Evolutionary conservation across 139 green algal species (phyloP), one percentile per base, ranked within the genome.

Genomic region (Chlamydomonas asymmetrica): DNA sequence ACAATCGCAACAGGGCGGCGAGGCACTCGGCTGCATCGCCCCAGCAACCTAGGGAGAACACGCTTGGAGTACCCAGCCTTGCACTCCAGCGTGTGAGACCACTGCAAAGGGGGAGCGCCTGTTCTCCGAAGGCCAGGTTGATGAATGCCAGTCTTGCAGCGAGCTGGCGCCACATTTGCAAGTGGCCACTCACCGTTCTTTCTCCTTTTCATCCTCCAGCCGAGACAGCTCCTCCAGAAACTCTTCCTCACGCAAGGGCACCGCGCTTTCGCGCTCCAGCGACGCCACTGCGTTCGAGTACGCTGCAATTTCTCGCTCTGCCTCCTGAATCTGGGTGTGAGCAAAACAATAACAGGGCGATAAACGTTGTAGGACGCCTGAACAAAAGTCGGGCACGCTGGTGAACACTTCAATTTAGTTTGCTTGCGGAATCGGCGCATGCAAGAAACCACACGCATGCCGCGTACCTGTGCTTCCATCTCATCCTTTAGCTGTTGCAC

Each of bases 401-500:
- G n/a, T n/a, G n/a, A n/a, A n/a, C n/a, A n/a, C n/a, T n/a, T n/a
- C n/a, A n/a, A n/a, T n/a, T n/a, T n/a, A n/a, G n/a, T n/a, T n/a
- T n/a, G n/a, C n/a, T n/a, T n/a, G n/a, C n/a, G n/a, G n/a, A n/a
- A 16, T 52, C 45, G 10, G 45, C 45, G 45, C 45, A 52, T 52
- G 45, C 45, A 52, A 52, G 10, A 52, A 52, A 10, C 45, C 45
- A 10, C 45, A 16, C 16, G 45, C 45, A 52, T 52, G 10, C 16
- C 10, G 45, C 61, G 32, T 63, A 91, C 76, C 72, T 93, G 79
- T 2, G 73, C 80, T 38, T 95, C 85, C 60, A 97, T 78, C 81
- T 97, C 89, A 62, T 90, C 87, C 70, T 86, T 84, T 39, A 97
- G 84, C 63, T 92, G 85, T 3, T 61, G 76, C 5, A 85, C 83